Base-by-base conservation (phyloP, 257 asterid species). In the Lithospermum erythrorhizon region DNA sequence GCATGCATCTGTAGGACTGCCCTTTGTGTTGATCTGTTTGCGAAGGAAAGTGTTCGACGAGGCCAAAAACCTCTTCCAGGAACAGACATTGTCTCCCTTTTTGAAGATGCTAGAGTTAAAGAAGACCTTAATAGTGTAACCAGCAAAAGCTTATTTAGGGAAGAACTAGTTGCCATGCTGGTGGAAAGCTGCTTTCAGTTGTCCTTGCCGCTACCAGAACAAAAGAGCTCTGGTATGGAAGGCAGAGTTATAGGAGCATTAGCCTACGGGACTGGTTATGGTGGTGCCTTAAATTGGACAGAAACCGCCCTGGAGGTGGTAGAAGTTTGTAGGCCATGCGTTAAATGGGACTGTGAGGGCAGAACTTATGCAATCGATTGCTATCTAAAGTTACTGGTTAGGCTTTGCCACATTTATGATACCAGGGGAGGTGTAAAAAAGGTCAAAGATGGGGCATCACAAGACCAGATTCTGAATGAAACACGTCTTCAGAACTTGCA, bases 231-330 rank as follows among this genome's bases (percentile, higher is more conserved):
- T 19, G 94, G 95, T 27, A 88, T 68, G 85, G 96, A 88, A 69
- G 80, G 95, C 78, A 75, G 96, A 75, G 96, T 88, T 54, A 86
- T 88, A 60, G 96, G 96, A 65, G 96, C 96, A 27, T 77, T 88
- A 70, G 96, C 96, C 57, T 88, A 88, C 64, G 96, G 96, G 71
- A 88, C 96, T 63, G 95, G 96, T 75, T 88, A 88, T 72, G 96
- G 96, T 65, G 95, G 96, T 65, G 95, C 95, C 32, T 76, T 88
- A 68, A 88, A 88, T 74, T 88, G 96, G 96, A 88, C 94, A 27
- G 96, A 88, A 70, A 83, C 95, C 18, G 95, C 95, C 60, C 63
- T 88, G 66, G 96, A 88, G 73, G 96, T 88, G 67, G 96, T 88
- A 68, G 96, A 88, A 83, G 96, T 88, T 48, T 88, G 96, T 75